phyloP scores from a whole-genome alignment of 2,329 filamentous ascomycete genomes.

The Sporothrix phasma region DNA sequence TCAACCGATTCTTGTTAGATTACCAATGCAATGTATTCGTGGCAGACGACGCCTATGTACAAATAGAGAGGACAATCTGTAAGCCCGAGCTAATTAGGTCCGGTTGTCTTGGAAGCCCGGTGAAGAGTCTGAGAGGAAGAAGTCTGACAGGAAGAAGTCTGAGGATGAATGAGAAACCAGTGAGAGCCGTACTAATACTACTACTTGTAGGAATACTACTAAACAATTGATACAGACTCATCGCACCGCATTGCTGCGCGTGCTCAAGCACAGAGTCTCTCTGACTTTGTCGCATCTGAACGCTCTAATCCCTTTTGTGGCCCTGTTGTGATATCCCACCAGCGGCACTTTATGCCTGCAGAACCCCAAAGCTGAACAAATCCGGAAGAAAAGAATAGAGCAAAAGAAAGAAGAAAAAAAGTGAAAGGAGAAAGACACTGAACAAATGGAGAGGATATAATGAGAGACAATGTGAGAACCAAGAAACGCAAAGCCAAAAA shows the following conservation, averaged over 20 bases:
- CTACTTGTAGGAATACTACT: too few species aligned
- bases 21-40: slow-evolving; percentile 9
- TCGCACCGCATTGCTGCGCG: not conserved
- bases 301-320: slow-evolving; percentile 8
- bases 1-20: not conserved
- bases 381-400: not conserved
- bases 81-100: not conserved
- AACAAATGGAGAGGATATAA: slow-evolving; percentile 3
- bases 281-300: not conserved
- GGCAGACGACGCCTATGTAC: slow-evolving; percentile 12
- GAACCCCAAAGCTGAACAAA: too few species aligned
- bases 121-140: not conserved
- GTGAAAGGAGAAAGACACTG: not conserved
- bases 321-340: slow-evolving; percentile 10
- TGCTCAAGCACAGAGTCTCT: not conserved
- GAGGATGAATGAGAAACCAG: not conserved
- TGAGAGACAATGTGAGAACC: not conserved
- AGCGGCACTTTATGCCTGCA: slow-evolving; percentile 7
- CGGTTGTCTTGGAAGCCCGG: slow-evolving; percentile 1
- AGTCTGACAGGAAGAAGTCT: not conserved
- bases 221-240: not conserved
- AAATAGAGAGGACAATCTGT: not conserved
- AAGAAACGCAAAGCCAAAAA: not conserved
- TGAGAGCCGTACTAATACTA: too few species aligned
- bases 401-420: not conserved